Conservation (phyloP, 345 rosid genomes). For the Bruguiera sexangula region DNA sequence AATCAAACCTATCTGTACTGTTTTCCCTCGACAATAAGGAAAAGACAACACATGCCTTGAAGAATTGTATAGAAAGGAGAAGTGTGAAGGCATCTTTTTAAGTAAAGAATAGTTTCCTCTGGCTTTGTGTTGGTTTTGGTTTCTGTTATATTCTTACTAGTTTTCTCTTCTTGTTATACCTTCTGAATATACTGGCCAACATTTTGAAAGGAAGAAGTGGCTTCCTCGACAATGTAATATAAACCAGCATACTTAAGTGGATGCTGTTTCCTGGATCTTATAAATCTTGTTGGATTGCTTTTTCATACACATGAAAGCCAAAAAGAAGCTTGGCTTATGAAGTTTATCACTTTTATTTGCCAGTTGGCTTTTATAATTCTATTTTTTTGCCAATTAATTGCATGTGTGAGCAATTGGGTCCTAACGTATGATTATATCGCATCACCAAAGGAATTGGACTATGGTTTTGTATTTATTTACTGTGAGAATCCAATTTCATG, state of each 20-base stretch:
- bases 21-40: constrained; percentile 7
- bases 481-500: constrained; percentile 8
- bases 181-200: constrained; percentile 11
- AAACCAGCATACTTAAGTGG: not conserved
- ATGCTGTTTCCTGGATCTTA: too few species aligned
- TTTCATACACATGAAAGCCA: not conserved
- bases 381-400: constrained; percentile 1
- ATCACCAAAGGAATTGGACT: constrained; percentile 10
- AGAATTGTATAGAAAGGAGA: constrained; percentile 21
- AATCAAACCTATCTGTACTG: constrained; percentile 27
- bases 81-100: constrained; percentile 24
- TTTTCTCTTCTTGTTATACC: constrained; percentile 33
- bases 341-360: not conserved
- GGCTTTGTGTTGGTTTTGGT: constrained; percentile 21
- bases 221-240: not conserved
- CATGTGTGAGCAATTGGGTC: constrained; percentile 31
- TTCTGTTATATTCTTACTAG: constrained; percentile 20
- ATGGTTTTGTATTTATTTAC: constrained; percentile 14
- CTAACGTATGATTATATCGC: constrained; percentile 31
- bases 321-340: too few species aligned
- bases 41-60: constrained; percentile 18
- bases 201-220: constrained; percentile 20
- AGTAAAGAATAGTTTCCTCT: constrained; percentile 19
- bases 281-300: too few species aligned
- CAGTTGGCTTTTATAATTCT: too few species aligned